A percentile compares a stretch with the other conserved stretches of the same genome.
Conservation (phyloP, 2,329 filamentous ascomycete genomes). For the Neonectria sp. region DNA sequence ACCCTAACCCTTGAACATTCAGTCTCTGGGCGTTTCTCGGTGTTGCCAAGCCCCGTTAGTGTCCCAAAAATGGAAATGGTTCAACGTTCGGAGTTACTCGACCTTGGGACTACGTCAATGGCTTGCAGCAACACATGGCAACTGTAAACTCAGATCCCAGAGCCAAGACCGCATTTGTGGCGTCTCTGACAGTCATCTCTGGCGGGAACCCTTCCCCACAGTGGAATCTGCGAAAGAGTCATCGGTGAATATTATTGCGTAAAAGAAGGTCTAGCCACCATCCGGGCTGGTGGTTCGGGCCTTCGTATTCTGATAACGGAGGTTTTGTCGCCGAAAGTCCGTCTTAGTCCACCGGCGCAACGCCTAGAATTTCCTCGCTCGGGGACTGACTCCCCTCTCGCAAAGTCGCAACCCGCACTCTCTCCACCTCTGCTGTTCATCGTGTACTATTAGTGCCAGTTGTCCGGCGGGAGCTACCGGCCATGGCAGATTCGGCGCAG, state of each 20-base stretch:
- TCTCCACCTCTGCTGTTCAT: slow-evolving; percentile 6
- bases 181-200: neutral
- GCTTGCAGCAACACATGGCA: neutral
- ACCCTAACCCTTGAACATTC: slow-evolving; percentile 35
- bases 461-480: neutral
- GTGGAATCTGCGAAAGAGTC: neutral
- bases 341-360: slow-evolving; percentile 2
- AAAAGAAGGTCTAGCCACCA: slow-evolving; percentile 9
- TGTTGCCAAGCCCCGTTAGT: slow-evolving; percentile 22
- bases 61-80: neutral
- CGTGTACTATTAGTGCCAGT: slow-evolving; percentile 13
- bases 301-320: slow-evolving; percentile 4
- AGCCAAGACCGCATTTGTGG: neutral
- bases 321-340: slow-evolving; percentile 24
- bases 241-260: slow-evolving; percentile 7
- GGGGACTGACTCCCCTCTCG: slow-evolving; percentile 7
- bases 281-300: neutral
- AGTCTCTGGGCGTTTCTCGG: slow-evolving; percentile 16
- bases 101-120: slow-evolving; percentile 7
- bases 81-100: slow-evolving; percentile 1
- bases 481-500: slow-evolving; percentile 35
- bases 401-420: neutral
- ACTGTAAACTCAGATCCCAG: too few relatives aligned
- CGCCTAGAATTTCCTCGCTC: slow-evolving; percentile 11
- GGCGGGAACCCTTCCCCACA: neutral